phyloP scores from a whole-genome alignment of 2,329 filamentous ascomycete genomes.

The Incumbomyces delicatus region DNA sequence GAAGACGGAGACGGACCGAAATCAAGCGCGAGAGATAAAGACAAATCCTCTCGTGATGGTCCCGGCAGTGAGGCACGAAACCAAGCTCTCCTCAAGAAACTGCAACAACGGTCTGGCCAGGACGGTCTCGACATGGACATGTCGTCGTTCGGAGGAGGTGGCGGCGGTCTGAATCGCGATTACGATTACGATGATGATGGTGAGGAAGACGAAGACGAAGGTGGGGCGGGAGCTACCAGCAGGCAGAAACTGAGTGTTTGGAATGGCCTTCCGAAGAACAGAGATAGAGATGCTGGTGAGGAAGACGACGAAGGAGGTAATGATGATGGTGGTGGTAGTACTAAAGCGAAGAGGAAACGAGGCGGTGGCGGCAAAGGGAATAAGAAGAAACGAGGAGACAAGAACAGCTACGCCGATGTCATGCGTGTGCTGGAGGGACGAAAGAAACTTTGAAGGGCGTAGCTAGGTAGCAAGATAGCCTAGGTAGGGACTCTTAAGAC shows the following conservation, averaged over 20 bases:
- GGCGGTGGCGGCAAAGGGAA: conserved; percentile 25
- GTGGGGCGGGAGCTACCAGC: conserved; percentile 35
- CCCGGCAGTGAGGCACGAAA: conserved; percentile 56
- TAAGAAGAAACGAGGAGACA: conserved; percentile 40
- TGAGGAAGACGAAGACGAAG: too few relatives aligned
- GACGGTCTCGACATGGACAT: conserved; percentile 89
- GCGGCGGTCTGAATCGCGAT: conserved; percentile 62
- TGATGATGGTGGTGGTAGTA: conserved; percentile 23
- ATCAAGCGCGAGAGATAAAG: conserved; percentile 22
- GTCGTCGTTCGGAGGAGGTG: conserved; percentile 50
- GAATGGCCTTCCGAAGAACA: conserved; percentile 1
- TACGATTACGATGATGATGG: conserved; percentile 65
- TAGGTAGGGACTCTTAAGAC: too few relatives aligned
- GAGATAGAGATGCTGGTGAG: not conserved
- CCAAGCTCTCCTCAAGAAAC: conserved; percentile 62
- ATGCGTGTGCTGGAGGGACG: conserved; percentile 64
- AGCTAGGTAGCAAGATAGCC: too few relatives aligned
- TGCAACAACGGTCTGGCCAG: conserved; percentile 49
- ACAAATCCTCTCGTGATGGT: conserved; percentile 32
- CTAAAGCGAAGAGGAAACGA: conserved; percentile 35
- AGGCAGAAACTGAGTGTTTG: conserved; percentile 30
- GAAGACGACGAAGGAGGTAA: conserved; percentile 60
- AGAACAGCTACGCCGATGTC: conserved; percentile 67
- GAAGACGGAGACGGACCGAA: conserved; percentile 21
- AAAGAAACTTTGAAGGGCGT: conserved; percentile 26